Evolutionary conservation across 805 yeast genomes (phyloP).

Genomic region (Dipodascus geniculatus): DNA sequence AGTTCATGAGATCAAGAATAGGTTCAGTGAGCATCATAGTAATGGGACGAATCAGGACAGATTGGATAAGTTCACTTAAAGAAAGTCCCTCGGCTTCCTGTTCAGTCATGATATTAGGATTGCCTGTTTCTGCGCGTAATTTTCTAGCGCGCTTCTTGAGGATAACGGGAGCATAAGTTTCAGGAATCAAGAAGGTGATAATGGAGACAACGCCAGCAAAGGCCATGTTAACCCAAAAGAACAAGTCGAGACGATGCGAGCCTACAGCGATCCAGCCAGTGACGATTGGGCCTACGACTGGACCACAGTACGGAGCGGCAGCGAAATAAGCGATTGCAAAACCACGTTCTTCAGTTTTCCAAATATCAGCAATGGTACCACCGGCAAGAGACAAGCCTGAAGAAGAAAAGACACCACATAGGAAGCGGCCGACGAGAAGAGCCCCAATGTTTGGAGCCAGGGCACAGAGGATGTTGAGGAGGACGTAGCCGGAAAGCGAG

Average conservation of each 20-base stretch:
- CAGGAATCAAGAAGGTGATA: constrained; percentile 57
- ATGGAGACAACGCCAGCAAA: constrained; percentile 82
- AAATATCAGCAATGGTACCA: constrained; percentile 84
- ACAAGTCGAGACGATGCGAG: constrained; percentile 48
- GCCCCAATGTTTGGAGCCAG: constrained; percentile 74
- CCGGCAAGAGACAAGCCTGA: constrained; percentile 81
- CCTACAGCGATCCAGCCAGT: constrained; percentile 75
- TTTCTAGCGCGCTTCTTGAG: constrained; percentile 56
- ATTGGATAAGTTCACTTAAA: constrained; percentile 50
- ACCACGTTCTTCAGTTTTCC: constrained; percentile 71
- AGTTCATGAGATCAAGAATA: constrained; percentile 71
- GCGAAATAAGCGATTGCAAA: constrained; percentile 85
- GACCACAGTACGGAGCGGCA: constrained; percentile 88
- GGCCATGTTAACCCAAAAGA: constrained; percentile 88
- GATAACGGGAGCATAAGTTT: constrained; percentile 85
- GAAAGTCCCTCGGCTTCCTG: constrained; percentile 81
- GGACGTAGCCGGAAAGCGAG: constrained; percentile 59
- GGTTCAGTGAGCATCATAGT: constrained; percentile 71
- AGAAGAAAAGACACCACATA: constrained; percentile 77
- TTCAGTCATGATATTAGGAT: constrained; percentile 82
- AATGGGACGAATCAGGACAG: constrained; percentile 65
- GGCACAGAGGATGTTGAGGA: constrained; percentile 84
- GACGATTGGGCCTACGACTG: constrained; percentile 79
- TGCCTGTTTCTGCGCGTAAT: constrained; percentile 71
- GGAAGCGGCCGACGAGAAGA: constrained; percentile 67